These are phyloP conservation scores for Pterulicium gracile DNA, from an alignment of 1,284 basidiomycete species.

Conservation along the genomic window DNA sequence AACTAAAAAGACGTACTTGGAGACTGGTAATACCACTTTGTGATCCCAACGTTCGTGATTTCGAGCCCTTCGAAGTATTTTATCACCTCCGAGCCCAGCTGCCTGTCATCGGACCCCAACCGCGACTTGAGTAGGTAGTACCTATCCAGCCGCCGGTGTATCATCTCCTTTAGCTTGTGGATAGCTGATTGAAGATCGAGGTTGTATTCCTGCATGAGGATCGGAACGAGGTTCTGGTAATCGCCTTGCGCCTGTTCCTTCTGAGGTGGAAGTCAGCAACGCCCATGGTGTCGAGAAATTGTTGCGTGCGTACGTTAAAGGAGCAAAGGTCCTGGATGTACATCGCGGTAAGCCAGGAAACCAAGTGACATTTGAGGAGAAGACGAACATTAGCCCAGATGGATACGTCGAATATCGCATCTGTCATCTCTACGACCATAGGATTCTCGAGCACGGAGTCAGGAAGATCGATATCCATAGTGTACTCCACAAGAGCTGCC, in stretches of 20 bases:
- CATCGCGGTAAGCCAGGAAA: neutral
- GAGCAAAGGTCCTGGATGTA: neutral
- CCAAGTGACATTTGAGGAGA: neutral
- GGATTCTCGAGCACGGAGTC: neutral
- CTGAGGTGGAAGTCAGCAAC: neutral
- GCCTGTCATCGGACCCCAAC: neutral
- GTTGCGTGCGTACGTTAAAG: neutral
- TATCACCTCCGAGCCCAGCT: neutral
- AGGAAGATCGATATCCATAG: neutral
- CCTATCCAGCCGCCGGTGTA: neutral
- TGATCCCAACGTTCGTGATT: neutral
- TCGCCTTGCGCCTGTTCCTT: conserved; percentile 1
- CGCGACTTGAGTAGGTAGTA: neutral
- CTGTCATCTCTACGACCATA: neutral
- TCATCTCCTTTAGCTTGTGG: neutral
- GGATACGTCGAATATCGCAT: neutral
- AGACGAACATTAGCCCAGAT: conserved; percentile 1
- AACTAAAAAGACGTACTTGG: neutral
- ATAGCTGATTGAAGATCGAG: conserved; percentile 1
- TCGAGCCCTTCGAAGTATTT: neutral
- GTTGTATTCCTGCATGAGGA: neutral
- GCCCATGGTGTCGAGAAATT: neutral
- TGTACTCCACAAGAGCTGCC: neutral
- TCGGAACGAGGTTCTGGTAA: neutral
- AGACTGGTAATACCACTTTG: neutral